A percentile compares a stretch with the other conserved stretches of the same genome.
These are phyloP conservation scores for Amylocystis lapponica DNA, from an alignment of 768 basidiomycete species.

Conservation along the genomic window DNA sequence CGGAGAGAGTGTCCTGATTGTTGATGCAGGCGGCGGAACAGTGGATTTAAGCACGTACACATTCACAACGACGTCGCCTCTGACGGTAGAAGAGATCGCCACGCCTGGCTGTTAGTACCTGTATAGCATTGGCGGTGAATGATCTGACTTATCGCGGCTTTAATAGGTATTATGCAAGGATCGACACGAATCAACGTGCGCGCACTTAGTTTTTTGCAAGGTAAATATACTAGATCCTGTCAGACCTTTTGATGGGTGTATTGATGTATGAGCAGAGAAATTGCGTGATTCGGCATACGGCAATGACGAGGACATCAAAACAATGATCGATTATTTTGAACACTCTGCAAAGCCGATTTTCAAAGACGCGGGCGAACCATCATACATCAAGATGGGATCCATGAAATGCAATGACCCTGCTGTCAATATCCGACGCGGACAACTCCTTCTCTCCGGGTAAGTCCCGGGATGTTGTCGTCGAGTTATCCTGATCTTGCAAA, in stretches of 20 bases:
- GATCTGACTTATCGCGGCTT: not conserved
- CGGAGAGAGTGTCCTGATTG: conserved; percentile 35
- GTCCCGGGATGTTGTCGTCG: conserved; percentile 1
- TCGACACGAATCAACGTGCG: conserved; percentile 34
- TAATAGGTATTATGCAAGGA: conserved; percentile 35
- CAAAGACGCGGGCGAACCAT: conserved; percentile 31
- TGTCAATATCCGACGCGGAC: conserved; percentile 33
- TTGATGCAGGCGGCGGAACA: conserved; percentile 47
- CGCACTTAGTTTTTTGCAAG: conserved; percentile 24
- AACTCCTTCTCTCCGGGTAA: conserved; percentile 34
- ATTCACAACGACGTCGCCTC: conserved; percentile 1
- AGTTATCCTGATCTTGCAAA: not conserved
- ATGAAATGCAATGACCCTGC: conserved; percentile 32
- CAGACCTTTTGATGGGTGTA: too few species aligned
- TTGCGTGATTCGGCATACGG: conserved; percentile 27
- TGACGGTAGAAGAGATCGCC: conserved; percentile 31
- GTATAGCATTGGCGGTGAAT: not conserved
- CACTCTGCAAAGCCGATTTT: conserved; percentile 37
- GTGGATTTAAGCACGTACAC: conserved; percentile 37
- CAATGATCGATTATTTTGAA: conserved; percentile 35
- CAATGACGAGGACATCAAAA: conserved; percentile 26
- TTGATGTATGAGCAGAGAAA: too few species aligned
- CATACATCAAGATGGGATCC: conserved; percentile 38
- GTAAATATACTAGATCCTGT: too few species aligned
- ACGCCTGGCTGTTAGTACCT: conserved; percentile 27